These are phyloP conservation scores for Baeospora myosura DNA, from an alignment of 1,284 basidiomycete genomes.

Conservation along the genomic window DNA sequence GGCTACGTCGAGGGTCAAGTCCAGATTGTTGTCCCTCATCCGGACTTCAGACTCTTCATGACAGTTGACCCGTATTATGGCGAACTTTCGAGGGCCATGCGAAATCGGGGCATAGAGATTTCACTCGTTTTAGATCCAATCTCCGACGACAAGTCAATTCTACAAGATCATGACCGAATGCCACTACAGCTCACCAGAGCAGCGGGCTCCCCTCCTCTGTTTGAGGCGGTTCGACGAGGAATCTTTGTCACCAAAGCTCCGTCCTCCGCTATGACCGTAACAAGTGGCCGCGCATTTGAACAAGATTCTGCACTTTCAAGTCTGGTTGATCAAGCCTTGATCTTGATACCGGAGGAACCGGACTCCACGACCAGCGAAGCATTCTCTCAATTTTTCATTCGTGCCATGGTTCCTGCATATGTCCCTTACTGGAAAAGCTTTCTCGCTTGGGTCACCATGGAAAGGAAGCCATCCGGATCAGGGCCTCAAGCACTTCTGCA, in stretches of 20 bases:
- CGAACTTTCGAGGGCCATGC: conserved; percentile 96
- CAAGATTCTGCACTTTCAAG: conserved; percentile 42
- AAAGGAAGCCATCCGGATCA: not conserved
- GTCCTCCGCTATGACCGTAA: not conserved
- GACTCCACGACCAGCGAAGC: conserved; percentile 19
- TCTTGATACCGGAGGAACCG: conserved; percentile 13
- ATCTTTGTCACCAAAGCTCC: conserved; percentile 13
- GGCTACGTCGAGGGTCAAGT: conserved; percentile 78
- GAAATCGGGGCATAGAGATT: conserved; percentile 93
- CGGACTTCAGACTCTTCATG: conserved; percentile 92
- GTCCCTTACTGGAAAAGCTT: conserved; percentile 30
- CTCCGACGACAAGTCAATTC: conserved; percentile 38
- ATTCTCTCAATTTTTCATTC: conserved; percentile 35
- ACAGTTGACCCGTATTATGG: conserved; percentile 86
- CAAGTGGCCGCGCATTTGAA: conserved; percentile 31
- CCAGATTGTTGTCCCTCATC: conserved; percentile 75
- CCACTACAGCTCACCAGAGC: conserved; percentile 23
- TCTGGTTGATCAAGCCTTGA: conserved; percentile 31
- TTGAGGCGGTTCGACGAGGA: conserved; percentile 32
- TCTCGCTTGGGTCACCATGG: conserved; percentile 11
- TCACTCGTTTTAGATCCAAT: conserved; percentile 33
- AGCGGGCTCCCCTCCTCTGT: conserved; percentile 17
- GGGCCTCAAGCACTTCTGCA: conserved; percentile 15
- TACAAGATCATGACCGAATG: conserved; percentile 44
- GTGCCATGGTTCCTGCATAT: conserved; percentile 28